Base-by-base conservation (phyloP, 164 flowering plant species). In the Euptelea pleiosperma region DNA sequence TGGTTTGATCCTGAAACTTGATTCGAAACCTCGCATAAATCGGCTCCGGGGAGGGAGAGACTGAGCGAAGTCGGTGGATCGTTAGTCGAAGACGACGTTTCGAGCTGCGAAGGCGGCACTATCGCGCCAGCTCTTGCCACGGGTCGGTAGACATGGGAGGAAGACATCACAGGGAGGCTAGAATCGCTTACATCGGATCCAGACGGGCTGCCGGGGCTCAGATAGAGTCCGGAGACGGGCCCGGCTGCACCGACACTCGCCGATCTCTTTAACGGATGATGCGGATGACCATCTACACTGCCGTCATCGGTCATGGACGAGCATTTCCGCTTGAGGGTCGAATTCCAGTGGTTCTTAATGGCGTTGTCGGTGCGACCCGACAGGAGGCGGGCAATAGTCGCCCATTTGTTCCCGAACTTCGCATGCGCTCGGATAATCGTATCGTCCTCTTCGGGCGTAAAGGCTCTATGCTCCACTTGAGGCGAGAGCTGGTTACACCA, bases 401-500 rank as follows among this genome's bases (percentile, higher is more conserved):
- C 97, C 97, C 97, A 90, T 59, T 84, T 82, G 80, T 90, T 90
- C 4, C 97, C 97, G 44, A 75, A 79, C 56, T 75, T 63, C 0
- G 84, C 85, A 51, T 89, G 97, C 30, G 92, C 95, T n/a, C 70
- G n/a, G 36, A 83, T 29, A 49, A 89, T 87, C 16, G 81, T 70
- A 6, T 77, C 92, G 52, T 89, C 97, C 66, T 89, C 97, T 14
- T 85, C 97, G 8, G 88, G 42, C 6, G 81, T 62, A 60, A 89
- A 89, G 0, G 95, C 73, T 7, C 86, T 54, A 74, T 83, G 91
- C 71, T 89, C 89, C 8, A 89, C 96, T 64, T 82, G 75, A n/a
- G 90, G 98, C 0, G 90, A 83, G 6, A 90, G 82, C 79, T 87
- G 97, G 63, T 91, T 88, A 57, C 91, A 88, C 98, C 98, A 91